Conservation (phyloP, 805 yeast genomes). For the Metschnikowia lochheadii region DNA sequence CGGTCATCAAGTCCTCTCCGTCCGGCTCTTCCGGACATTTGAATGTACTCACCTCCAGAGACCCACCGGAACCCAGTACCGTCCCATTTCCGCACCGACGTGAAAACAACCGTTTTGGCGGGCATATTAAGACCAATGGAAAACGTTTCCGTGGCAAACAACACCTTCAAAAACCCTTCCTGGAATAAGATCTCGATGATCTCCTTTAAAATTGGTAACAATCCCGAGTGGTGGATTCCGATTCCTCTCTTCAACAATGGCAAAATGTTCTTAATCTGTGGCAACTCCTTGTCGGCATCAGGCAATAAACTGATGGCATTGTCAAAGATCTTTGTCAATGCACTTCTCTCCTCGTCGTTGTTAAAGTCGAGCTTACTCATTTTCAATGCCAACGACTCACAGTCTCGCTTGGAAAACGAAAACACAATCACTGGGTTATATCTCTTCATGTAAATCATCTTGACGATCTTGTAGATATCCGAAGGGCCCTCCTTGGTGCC, state of each 20-base stretch:
- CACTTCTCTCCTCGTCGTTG: slow-evolving; percentile 88
- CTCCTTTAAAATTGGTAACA: slow-evolving; percentile 88
- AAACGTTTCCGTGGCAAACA: slow-evolving; percentile 97
- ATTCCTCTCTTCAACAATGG: slow-evolving; percentile 92
- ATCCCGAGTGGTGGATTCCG: slow-evolving; percentile 97
- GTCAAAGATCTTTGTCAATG: slow-evolving; percentile 81
- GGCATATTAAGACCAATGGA: slow-evolving; percentile 99
- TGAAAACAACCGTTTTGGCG: slow-evolving; percentile 96
- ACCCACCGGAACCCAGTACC: slow-evolving; percentile 98
- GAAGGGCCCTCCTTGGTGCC: slow-evolving; percentile 73
- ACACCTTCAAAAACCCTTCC: slow-evolving; percentile 89
- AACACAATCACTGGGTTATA: slow-evolving; percentile 98
- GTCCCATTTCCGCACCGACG: slow-evolving; percentile 97
- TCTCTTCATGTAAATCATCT: slow-evolving; percentile 95
- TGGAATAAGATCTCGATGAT: slow-evolving; percentile 95
- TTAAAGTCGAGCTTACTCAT: slow-evolving; percentile 96
- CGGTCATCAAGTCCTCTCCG: slow-evolving; percentile 99
- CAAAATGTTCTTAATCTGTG: slow-evolving; percentile 88
- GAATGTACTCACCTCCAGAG: slow-evolving; percentile 98
- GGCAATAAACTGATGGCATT: slow-evolving; percentile 88
- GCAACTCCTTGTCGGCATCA: slow-evolving; percentile 85
- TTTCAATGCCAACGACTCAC: slow-evolving; percentile 89
- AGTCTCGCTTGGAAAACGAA: slow-evolving; percentile 95
- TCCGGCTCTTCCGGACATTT: slow-evolving; percentile 99
- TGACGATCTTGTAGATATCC: slow-evolving; percentile 93